phyloP scores from a whole-genome alignment of 345 rosid genomes.

The Murraya koenigii region DNA sequence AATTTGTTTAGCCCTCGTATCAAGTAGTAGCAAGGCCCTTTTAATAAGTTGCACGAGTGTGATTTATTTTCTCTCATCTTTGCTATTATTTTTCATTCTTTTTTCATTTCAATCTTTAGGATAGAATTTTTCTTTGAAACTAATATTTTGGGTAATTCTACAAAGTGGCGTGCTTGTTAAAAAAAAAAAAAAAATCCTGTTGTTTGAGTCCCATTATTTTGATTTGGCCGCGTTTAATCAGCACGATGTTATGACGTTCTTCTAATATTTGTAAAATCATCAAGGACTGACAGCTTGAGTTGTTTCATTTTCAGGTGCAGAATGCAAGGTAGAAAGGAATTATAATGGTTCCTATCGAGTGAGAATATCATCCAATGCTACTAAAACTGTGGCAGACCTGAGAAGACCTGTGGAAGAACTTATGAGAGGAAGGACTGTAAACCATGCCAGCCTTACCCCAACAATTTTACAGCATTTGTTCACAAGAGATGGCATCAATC shows the following conservation, averaged over 20 bases:
- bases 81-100: too few species aligned
- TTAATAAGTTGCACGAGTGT: neutral
- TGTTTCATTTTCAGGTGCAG: constrained; percentile 41
- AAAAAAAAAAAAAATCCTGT: too few species aligned
- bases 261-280: neutral
- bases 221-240: neutral
- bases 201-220: neutral
- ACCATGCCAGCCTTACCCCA: constrained; percentile 54
- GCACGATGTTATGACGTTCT: neutral
- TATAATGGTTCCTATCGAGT: constrained; percentile 60
- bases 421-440: constrained; percentile 59
- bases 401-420: constrained; percentile 78
- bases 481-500: constrained; percentile 51
- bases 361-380: constrained; percentile 68
- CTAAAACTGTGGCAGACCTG: constrained; percentile 73
- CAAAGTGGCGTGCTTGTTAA: neutral
- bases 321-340: constrained; percentile 42
- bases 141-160: neutral
- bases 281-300: neutral
- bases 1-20: neutral
- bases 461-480: constrained; percentile 53
- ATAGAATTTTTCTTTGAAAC: neutral
- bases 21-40: neutral
- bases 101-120: neutral
- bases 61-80: too few species aligned